Conservation (phyloP, 2,329 filamentous ascomycete genomes). For the Lecanosticta acicola region DNA sequence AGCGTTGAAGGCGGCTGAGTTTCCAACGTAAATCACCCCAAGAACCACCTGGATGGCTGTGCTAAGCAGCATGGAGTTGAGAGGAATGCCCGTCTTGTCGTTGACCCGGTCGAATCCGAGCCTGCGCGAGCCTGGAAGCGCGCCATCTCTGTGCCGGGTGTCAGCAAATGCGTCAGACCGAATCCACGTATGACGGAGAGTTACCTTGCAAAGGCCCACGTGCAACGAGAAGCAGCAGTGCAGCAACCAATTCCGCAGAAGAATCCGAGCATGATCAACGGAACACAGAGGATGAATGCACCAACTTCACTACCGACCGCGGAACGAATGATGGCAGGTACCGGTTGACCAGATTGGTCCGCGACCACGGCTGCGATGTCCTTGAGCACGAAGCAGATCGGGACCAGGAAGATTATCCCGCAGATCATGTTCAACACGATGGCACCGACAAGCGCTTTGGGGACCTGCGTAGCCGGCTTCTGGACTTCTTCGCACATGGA, state of each 20-base stretch:
- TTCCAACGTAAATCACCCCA: slow-evolving; percentile 65
- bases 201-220: slow-evolving; percentile 61
- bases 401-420: slow-evolving; percentile 63
- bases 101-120: slow-evolving; percentile 55
- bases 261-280: slow-evolving; percentile 60
- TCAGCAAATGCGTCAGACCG: not conserved
- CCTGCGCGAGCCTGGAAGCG: slow-evolving; percentile 56
- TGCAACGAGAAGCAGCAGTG: slow-evolving; percentile 61
- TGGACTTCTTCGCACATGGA: slow-evolving; percentile 71
- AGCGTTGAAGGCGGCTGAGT: slow-evolving; percentile 63
- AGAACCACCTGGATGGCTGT: slow-evolving; percentile 61
- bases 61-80: slow-evolving; percentile 68
- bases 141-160: slow-evolving; percentile 47
- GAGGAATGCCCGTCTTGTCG: slow-evolving; percentile 56
- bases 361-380: slow-evolving; percentile 52
- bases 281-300: slow-evolving; percentile 58
- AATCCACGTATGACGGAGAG: too few species aligned
- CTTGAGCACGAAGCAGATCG: slow-evolving; percentile 63
- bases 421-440: slow-evolving; percentile 61
- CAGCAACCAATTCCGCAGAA: slow-evolving; percentile 66
- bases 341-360: slow-evolving; percentile 53
- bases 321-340: slow-evolving; percentile 58
- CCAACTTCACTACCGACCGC: slow-evolving; percentile 53
- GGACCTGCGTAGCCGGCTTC: slow-evolving; percentile 61
- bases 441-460: slow-evolving; percentile 63